phyloP scores from a whole-genome alignment of 441 rosid genomes.

The Croton setiger region DNA sequence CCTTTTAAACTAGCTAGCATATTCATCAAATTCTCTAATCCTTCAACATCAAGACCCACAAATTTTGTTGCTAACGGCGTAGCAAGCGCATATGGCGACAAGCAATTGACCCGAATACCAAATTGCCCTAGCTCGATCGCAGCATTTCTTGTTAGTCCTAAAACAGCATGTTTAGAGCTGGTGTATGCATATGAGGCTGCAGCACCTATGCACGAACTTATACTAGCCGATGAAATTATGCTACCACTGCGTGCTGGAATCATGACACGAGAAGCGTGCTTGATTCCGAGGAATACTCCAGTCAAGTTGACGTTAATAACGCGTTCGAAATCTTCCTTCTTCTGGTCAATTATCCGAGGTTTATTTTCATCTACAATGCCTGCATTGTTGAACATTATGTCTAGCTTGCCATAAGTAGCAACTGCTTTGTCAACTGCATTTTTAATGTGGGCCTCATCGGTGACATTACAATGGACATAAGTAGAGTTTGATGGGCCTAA shows the following conservation, averaged over 20 bases:
- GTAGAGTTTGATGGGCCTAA: constrained; percentile 30
- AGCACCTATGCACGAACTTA: constrained; percentile 33
- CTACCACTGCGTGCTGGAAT: constrained; percentile 29
- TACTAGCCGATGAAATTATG: constrained; percentile 44
- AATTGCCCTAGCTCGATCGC: constrained; percentile 40
- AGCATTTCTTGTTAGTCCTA: constrained; percentile 41
- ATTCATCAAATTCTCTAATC: constrained; percentile 24
- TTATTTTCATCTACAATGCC: constrained; percentile 30
- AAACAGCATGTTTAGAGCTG: constrained; percentile 47
- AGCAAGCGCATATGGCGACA: constrained; percentile 43
- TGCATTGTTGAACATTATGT: constrained; percentile 48
- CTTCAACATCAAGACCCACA: constrained; percentile 23
- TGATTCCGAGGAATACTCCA: constrained; percentile 42
- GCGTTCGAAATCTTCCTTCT: constrained; percentile 35
- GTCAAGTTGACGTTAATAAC: constrained; percentile 38
- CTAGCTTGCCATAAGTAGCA: constrained; percentile 37
- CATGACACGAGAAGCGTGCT: constrained; percentile 44
- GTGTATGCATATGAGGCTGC: constrained; percentile 39
- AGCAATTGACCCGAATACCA: constrained; percentile 41
- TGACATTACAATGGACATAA: constrained; percentile 30
- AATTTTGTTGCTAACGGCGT: constrained; percentile 34
- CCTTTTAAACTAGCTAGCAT: constrained; percentile 41
- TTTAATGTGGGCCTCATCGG: constrained; percentile 30
- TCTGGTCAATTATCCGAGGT: constrained; percentile 34
- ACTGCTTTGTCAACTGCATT: constrained; percentile 33